phyloP scores from a whole-genome alignment of 179 eudicot genomes.

The Silene noctiflora region DNA sequence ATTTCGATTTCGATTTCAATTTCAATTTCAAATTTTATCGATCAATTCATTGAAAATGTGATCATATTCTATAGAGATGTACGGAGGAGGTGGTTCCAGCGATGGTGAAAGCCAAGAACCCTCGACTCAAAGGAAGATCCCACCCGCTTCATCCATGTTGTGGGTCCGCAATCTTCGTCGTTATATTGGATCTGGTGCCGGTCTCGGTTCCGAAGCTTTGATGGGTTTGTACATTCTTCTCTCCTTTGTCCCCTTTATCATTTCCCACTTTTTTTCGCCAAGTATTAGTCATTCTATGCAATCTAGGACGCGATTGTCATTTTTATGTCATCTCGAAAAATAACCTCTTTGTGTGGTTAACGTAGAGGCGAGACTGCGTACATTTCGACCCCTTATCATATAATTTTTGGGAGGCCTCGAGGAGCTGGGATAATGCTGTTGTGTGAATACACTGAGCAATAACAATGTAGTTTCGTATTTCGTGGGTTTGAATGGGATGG shows the following conservation, averaged over 20 bases:
- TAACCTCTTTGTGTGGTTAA: too few species aligned
- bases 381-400: too few species aligned
- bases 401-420: too few species aligned
- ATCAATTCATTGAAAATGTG: background rate
- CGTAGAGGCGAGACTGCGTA: too few species aligned
- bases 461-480: too few species aligned
- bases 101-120: constrained; percentile 70
- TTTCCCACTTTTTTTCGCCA: background rate
- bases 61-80: constrained; percentile 37
- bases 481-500: too few species aligned
- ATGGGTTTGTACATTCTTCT: constrained; percentile 52
- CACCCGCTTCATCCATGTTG: constrained; percentile 83
- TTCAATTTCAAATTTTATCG: background rate
- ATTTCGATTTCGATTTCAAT: background rate
- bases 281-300: background rate
- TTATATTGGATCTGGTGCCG: constrained; percentile 93
- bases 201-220: constrained; percentile 97
- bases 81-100: constrained; percentile 72
- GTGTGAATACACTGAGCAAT: too few species aligned
- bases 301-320: too few species aligned
- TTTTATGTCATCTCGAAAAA: too few species aligned
- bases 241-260: background rate
- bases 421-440: too few species aligned
- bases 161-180: constrained; percentile 97
- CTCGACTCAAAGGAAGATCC: constrained; percentile 58